phyloP scores from a whole-genome alignment of 2,329 filamentous ascomycete genomes.

The Penicillium sp. region DNA sequence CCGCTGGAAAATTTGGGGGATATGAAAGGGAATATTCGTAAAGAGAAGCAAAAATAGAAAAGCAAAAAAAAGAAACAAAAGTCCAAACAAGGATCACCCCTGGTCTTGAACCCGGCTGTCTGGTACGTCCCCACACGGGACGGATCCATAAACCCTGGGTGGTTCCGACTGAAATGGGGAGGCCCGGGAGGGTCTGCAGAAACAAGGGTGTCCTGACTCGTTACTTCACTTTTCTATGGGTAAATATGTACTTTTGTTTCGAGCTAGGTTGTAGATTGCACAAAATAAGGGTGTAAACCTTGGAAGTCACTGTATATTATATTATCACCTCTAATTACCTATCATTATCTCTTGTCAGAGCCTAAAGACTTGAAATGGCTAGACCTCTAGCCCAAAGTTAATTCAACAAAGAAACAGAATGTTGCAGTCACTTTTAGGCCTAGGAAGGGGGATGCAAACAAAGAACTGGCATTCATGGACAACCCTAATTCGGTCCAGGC shows the following conservation, averaged over 20 bases:
- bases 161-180: neutral
- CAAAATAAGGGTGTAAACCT: neutral
- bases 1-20: neutral
- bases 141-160: neutral
- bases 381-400: neutral
- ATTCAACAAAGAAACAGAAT: neutral
- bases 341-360: neutral
- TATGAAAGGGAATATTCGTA: neutral
- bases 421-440: neutral
- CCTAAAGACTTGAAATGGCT: neutral
- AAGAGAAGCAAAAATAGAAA: neutral
- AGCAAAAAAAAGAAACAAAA: neutral
- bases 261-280: neutral
- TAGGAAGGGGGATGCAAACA: neutral
- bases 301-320: neutral
- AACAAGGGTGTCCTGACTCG: neutral
- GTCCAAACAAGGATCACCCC: neutral
- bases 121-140: slow-evolving; percentile 3
- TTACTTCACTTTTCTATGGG: neutral
- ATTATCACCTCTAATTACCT: neutral
- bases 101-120: neutral
- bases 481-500: neutral
- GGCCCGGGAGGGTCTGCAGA: neutral
- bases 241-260: neutral
- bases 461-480: neutral